A percentile compares a stretch with the other conserved stretches of the same genome.
These are phyloP conservation scores for Eutypa lata DNA, from an alignment of 2,329 filamentous ascomycete species.

Conservation along the genomic window DNA sequence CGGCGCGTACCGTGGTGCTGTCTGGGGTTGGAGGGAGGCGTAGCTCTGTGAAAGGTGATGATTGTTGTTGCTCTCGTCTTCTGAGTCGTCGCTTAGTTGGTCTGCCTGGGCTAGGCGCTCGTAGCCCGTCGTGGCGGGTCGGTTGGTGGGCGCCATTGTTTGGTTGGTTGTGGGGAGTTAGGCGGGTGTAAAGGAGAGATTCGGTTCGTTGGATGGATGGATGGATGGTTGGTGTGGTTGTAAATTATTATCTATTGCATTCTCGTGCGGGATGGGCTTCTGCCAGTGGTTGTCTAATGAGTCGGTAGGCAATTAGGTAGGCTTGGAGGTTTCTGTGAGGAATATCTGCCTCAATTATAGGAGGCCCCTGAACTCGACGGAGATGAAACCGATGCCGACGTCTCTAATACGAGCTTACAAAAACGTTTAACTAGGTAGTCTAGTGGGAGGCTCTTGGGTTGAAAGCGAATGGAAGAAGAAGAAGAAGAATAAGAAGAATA, in stretches of 20 bases:
- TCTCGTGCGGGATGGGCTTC: not conserved
- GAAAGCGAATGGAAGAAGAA: no score
- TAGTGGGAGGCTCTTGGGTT: no score
- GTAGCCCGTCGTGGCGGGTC: conserved; percentile 77
- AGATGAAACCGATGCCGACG: not conserved
- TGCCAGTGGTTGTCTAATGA: not conserved
- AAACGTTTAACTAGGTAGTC: no score
- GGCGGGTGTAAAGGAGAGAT: not conserved
- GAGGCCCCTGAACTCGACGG: no score
- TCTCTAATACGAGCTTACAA: no score
- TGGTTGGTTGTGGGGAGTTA: conserved; percentile 1
- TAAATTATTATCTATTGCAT: not conserved
- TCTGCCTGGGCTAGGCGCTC: conserved; percentile 82
- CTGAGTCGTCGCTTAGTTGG: conserved; percentile 68
- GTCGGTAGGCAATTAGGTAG: no score
- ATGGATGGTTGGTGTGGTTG: not conserved
- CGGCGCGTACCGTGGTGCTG: conserved; percentile 61
- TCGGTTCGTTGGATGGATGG: not conserved
- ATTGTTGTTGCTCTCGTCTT: conserved; percentile 51
- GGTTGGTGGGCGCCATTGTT: conserved; percentile 59
- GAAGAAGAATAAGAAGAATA: no score
- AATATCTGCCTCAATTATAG: no score
- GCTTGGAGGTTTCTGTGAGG: no score
- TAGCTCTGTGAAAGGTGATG: conserved; percentile 44
- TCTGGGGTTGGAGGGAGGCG: conserved; percentile 51